Percentiles rank a stretch among this genome's conserved stretches.
These are phyloP conservation scores for Lithohypha guttulata DNA, from an alignment of 2,329 filamentous ascomycete genomes.

Conservation along the genomic window DNA sequence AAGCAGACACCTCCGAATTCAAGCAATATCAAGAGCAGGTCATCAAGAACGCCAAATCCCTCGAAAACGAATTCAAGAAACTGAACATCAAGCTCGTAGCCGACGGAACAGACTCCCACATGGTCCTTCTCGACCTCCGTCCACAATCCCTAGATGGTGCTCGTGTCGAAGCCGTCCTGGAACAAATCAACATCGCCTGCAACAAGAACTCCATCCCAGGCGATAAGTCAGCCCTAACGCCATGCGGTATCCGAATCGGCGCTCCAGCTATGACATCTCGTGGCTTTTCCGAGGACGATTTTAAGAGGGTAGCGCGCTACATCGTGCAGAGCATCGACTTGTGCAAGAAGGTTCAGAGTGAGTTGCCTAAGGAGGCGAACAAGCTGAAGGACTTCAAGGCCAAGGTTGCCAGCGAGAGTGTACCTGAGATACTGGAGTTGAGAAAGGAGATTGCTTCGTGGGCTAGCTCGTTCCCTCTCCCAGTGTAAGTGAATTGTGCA, in stretches of 20 bases:
- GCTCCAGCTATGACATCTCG: slow-evolving; percentile 96
- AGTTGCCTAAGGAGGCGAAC: slow-evolving; percentile 91
- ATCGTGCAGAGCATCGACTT: slow-evolving; percentile 74
- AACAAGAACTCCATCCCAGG: slow-evolving; percentile 99
- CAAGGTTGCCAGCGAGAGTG: slow-evolving; percentile 68
- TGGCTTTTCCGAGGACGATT: slow-evolving; percentile 83
- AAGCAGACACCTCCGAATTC: slow-evolving; percentile 84
- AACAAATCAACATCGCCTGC: slow-evolving; percentile 88
- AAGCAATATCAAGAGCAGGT: slow-evolving; percentile 89
- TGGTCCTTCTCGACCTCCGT: slow-evolving; percentile 91
- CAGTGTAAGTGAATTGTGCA: slow-evolving; percentile 43
- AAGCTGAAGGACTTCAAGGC: slow-evolving; percentile 99
- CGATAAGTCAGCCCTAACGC: slow-evolving; percentile 84
- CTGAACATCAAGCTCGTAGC: slow-evolving; percentile 91
- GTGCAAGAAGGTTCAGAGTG: slow-evolving; percentile 72
- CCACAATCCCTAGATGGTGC: slow-evolving; percentile 80
- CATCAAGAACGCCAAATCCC: slow-evolving; percentile 81
- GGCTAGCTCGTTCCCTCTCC: slow-evolving; percentile 85
- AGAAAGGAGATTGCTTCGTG: slow-evolving; percentile 82
- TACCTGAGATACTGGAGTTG: slow-evolving; percentile 71
- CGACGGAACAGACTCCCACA: slow-evolving; percentile 93
- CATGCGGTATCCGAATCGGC: slow-evolving; percentile 85
- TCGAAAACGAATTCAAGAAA: slow-evolving; percentile 58
- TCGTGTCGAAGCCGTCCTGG: slow-evolving; percentile 78
- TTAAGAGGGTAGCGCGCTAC: slow-evolving; percentile 72